A percentile compares a stretch with the other conserved stretches of the same genome.
These are phyloP conservation scores for Chalaropsis thielavioides DNA, from an alignment of 2,329 filamentous ascomycete genomes.

Conservation along the genomic window DNA sequence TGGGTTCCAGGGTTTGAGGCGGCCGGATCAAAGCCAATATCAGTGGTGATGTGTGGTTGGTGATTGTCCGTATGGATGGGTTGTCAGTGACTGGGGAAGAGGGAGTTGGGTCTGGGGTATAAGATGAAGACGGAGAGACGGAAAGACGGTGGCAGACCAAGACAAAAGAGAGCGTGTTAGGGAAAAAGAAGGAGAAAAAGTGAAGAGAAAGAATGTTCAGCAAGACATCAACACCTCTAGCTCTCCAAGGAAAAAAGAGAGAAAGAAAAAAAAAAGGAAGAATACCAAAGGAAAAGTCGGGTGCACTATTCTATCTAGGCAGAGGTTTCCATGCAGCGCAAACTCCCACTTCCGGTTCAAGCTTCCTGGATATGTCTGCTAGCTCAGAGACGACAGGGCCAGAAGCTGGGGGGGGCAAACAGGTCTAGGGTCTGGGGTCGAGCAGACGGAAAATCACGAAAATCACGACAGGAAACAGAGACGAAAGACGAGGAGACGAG, in stretches of 20 bases:
- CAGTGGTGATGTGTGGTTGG: neutral
- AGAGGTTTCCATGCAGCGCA: neutral
- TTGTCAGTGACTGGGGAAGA: neutral
- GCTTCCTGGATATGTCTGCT: neutral
- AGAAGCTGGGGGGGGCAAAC: neutral
- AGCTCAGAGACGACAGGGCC: neutral
- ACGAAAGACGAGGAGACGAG: neutral
- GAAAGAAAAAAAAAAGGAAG: neutral
- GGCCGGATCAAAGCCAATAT: neutral
- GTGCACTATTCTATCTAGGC: neutral
- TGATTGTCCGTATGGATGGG: neutral
- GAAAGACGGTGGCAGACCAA: too few relatives aligned
- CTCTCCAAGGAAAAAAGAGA: neutral
- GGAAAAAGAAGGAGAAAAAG: neutral
- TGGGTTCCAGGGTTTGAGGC: neutral
- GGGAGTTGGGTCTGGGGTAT: neutral
- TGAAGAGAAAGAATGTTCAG: neutral
- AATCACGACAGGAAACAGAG: neutral
- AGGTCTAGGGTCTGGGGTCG: neutral
- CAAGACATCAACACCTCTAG: too few relatives aligned
- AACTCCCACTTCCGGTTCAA: slow-evolving; percentile 4
- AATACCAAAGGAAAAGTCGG: neutral
- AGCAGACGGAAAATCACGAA: neutral
- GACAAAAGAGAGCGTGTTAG: too few relatives aligned
- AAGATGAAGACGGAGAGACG: neutral